Percentiles rank a stretch among this genome's conserved stretches.
Evolutionary conservation across 179 eudicot species (phyloP).

Genomic region (Gypsophila paniculata): DNA sequence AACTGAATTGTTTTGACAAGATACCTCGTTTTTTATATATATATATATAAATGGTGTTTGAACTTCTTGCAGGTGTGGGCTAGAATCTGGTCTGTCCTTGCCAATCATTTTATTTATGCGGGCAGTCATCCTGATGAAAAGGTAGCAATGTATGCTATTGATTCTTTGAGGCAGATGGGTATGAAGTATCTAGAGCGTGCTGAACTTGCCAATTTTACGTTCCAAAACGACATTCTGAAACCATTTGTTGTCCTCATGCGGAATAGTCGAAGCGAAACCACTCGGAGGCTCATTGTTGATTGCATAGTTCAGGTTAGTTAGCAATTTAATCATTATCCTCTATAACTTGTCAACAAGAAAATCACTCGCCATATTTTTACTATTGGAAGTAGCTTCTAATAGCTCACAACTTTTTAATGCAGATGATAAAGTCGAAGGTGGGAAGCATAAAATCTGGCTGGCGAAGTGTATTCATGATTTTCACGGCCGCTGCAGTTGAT

Average conservation of each 20-base stretch:
- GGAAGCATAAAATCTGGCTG: constrained; percentile 98
- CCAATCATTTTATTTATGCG: constrained; percentile 91
- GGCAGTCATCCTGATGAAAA: constrained; percentile 98
- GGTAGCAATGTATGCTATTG: constrained; percentile 97
- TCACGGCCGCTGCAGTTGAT: constrained; percentile 97
- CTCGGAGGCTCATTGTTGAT: constrained; percentile 86
- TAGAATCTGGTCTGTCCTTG: constrained; percentile 91
- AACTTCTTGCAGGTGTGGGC: constrained; percentile 84
- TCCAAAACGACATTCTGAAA: constrained; percentile 93
- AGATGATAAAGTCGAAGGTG: constrained; percentile 99
- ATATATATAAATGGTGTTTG: constrained; percentile 10
- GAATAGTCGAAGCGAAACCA: constrained; percentile 76
- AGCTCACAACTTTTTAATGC: neutral
- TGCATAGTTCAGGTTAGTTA: constrained; percentile 82
- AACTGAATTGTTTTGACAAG: neutral
- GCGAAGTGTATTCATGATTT: constrained; percentile 98
- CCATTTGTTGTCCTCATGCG: constrained; percentile 96
- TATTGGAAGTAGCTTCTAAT: neutral
- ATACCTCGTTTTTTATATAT: neutral
- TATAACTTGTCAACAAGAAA: too few relatives aligned
- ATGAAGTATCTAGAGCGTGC: constrained; percentile 97
- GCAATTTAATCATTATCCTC: neutral
- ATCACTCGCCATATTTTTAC: neutral
- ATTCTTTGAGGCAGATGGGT: constrained; percentile 92
- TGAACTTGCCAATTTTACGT: constrained; percentile 84